Evolutionary conservation across 2,329 filamentous ascomycete genomes (phyloP).

Genomic region (Alternaria panax): DNA sequence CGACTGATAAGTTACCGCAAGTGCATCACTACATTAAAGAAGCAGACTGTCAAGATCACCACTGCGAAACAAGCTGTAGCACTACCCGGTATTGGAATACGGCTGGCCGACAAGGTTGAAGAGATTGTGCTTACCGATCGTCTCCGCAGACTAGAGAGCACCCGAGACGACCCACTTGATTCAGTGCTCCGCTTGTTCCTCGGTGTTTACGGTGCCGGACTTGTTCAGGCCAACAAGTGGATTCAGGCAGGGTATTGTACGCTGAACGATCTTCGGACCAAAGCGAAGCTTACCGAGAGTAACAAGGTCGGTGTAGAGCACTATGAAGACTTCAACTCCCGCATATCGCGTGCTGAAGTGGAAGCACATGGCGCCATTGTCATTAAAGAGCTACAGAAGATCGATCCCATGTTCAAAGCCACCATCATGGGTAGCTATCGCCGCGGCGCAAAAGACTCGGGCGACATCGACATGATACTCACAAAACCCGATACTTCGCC

Average conservation of each 20-base stretch:
- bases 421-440: slow-evolving; percentile 87
- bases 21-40: slow-evolving; percentile 75
- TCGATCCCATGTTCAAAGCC: slow-evolving; percentile 72
- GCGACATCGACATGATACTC: slow-evolving; percentile 86
- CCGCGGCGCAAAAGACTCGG: slow-evolving; percentile 74
- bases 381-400: slow-evolving; percentile 60
- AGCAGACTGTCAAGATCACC: slow-evolving; percentile 68
- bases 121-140: slow-evolving; percentile 81
- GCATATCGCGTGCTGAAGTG: slow-evolving; percentile 81
- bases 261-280: slow-evolving; percentile 72
- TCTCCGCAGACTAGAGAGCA: slow-evolving; percentile 75
- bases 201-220: slow-evolving; percentile 80
- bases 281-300: slow-evolving; percentile 69
- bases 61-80: slow-evolving; percentile 73
- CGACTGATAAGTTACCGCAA: slow-evolving; percentile 77
- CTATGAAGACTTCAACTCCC: slow-evolving; percentile 78
- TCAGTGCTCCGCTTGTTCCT: slow-evolving; percentile 73
- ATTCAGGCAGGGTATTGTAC: slow-evolving; percentile 76
- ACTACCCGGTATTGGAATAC: slow-evolving; percentile 73
- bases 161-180: slow-evolving; percentile 71
- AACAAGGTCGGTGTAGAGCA: slow-evolving; percentile 81
- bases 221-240: slow-evolving; percentile 75
- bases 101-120: slow-evolving; percentile 84
- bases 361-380: slow-evolving; percentile 72
- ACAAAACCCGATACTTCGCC: slow-evolving; percentile 67